Evolutionary conservation across 2,329 filamentous ascomycete genomes (phyloP).

Genomic region (Pseudogymnoascus sp.): DNA sequence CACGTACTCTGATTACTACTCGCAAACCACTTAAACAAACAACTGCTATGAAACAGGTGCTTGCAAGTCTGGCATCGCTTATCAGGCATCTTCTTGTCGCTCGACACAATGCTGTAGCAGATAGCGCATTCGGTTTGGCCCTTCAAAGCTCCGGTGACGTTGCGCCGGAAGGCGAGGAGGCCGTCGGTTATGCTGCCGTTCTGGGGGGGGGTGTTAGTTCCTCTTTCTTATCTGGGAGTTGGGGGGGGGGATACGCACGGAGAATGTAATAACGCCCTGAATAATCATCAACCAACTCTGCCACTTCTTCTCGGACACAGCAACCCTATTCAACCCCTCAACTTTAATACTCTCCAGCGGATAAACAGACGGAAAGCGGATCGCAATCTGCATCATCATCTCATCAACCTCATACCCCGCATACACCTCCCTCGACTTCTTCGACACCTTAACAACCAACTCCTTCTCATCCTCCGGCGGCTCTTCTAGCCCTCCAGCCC

Average conservation of each 20-base stretch:
- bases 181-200: slow-evolving; percentile 85
- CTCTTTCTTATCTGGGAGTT: background rate
- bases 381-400: slow-evolving; percentile 69
- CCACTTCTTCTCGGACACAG: slow-evolving; percentile 87
- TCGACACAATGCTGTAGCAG: slow-evolving; percentile 88
- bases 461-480: slow-evolving; percentile 44
- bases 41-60: slow-evolving; percentile 83
- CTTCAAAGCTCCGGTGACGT: slow-evolving; percentile 80
- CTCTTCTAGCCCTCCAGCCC: slow-evolving; percentile 48
- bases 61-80: slow-evolving; percentile 89
- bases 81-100: slow-evolving; percentile 81
- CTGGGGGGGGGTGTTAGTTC: slow-evolving; percentile 25
- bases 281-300: slow-evolving; percentile 80
- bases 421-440: slow-evolving; percentile 64
- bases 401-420: slow-evolving; percentile 87
- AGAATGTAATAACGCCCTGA: slow-evolving; percentile 88
- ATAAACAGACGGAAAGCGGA: slow-evolving; percentile 71
- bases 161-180: slow-evolving; percentile 73
- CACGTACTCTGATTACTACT: slow-evolving; percentile 86
- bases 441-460: slow-evolving; percentile 61
- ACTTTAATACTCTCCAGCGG: slow-evolving; percentile 74
- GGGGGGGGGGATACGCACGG: slow-evolving; percentile 36
- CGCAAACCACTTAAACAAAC: slow-evolving; percentile 96
- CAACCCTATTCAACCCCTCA: slow-evolving; percentile 69
- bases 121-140: slow-evolving; percentile 94